Evolutionary conservation across 164 flowering plant species (phyloP), one percentile per base, ranked within the genome.

Genomic region (Macadamia integrifolia): DNA sequence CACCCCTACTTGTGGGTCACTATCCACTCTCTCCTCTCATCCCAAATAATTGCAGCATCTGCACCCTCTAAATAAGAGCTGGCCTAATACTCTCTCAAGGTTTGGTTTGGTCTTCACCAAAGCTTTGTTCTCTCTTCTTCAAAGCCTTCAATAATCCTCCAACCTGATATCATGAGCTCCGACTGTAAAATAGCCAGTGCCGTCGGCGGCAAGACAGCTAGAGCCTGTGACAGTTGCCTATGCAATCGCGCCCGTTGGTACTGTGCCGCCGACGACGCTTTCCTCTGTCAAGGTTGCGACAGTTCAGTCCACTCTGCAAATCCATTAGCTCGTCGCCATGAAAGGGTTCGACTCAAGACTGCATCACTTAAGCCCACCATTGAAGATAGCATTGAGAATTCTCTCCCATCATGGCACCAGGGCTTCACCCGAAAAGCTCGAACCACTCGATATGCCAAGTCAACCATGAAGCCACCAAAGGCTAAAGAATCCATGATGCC

Each of bases 261-360:
- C 72, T 92, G 98, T 59, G 83, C 94, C 1, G 94, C 98, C 12
- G 98, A 92, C 44, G 98, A 92, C 57, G 98, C 98, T 17, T 92
- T 90, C 66, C 79, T 92, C 1, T 92, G 98, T 82, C 94, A 88
- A 67, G 60, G 79, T 5, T 92, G 98, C 63, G 98, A 92, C 63
- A 49, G 77, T 8, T 82, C 91, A 0, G 91, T 92, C 0, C 98
- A 92, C 78, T 85, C 96, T 0, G 98, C 94, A 0, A 92, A 92
- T 73, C 80, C 86, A 0, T 71, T 92, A 11, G 96, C 98, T 0
- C 82, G 86, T 1, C 58, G 96, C 32, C 98, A 92, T 65, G 88
- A 87, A 64, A 72, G 98, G 65, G 94, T 90, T 63, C 86, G 89
- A 23, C 81, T 92, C 55, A 88, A 87, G 59, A 83, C 83, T 0